Base-by-base conservation (phyloP, 1,284 basidiomycete species). In the Pyrrhoderma lamaoense region DNA sequence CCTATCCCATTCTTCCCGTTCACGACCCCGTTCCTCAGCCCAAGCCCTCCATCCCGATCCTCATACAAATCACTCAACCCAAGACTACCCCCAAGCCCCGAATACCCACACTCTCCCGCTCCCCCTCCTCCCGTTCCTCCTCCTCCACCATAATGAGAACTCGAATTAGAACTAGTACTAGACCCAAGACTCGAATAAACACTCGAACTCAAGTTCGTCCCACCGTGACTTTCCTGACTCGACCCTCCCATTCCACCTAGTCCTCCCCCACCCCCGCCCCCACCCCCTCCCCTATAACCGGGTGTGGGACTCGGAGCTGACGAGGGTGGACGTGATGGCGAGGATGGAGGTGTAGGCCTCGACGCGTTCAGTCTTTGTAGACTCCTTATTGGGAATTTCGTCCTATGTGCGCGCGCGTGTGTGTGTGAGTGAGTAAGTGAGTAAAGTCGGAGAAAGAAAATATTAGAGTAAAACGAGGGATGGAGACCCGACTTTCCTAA, bases 311-410 rank as follows among this genome's bases (percentile, higher is more conserved):
- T 21, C 4, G 35, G 39, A 22, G 47, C 37, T 21, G 23, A 36
- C 22, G 50, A 52, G 14, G 52, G 21, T 39, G 46, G 34, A 5
- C 45, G 8, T 18, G 46, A 47, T 25, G 60, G 42, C 19, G 42
- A 36, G 16, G 49, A 37, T 25, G n/a, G 13, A 34, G 64, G 58
- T 13, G 60, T 58, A 3, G 73, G 70, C 42, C 69, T 69, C 18
- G 76, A 75, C 27, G 82, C 77, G 57, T 84, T 86, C 49, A 94
- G 77, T 13, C 88, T 82, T 60, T 88, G 85, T 5, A 93, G 76
- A 1, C 88, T 89, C 63, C 90, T 90, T 65, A 93, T 82, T 7
- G 92, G 91, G 72, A 94, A 95, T 63, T 92, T 92, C n/a, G 91
- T 93, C 58, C 89, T 92, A 62, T 37, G 22, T n/a, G 13, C 14